Evolutionary conservation across 345 rosid species (phyloP), one percentile per base, ranked within the genome.

Genomic region (Melaleuca quinquenervia): DNA sequence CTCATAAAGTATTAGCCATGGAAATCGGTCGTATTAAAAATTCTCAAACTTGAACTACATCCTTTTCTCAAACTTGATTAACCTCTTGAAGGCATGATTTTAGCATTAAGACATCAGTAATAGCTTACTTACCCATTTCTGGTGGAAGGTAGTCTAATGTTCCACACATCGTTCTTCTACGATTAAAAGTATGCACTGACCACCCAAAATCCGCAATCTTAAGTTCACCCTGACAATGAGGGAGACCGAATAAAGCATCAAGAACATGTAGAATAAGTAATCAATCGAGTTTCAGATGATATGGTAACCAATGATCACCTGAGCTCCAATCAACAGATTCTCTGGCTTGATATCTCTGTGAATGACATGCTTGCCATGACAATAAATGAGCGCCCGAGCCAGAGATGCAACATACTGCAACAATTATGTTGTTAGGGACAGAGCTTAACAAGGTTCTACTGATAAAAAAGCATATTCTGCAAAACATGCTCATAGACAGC

Each of bases 131-230:
- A 96, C 99, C 98, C 99, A 98, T 98, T 91, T 98, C 99, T 3
- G 99, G 99, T 85, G 99, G 98, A 86, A 97, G 96, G 91, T 98
- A 98, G 90, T 98, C 99, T 51, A 98, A 88, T 74, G 99, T 96
- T 74, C 99, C 99, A 16, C 99, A 98, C 99, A 98, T 98, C 36
- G 99, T 98, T 78, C 94, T 89, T 89, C 99, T 94, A n/a, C 98
- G 95, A 88, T 95, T 96, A 89, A 98, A 96, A 48, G 99, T 98
- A 90, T 98, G 99, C 32, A 98, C 99, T 1, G 99, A 98, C 99
- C 99, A 98, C 84, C 99, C 99, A 90, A 98, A 98, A 83, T 98
- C 99, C 26, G 99, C 99, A 89, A 98, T 98, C 93, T 98, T 98
- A 62, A 96, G 98, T 89, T 98, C 99, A 82, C 99, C 99, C 99